Evolutionary conservation across 805 yeast species (phyloP), one percentile per base, ranked within the genome.

Genomic region (Zygoascus ofunaensis): DNA sequence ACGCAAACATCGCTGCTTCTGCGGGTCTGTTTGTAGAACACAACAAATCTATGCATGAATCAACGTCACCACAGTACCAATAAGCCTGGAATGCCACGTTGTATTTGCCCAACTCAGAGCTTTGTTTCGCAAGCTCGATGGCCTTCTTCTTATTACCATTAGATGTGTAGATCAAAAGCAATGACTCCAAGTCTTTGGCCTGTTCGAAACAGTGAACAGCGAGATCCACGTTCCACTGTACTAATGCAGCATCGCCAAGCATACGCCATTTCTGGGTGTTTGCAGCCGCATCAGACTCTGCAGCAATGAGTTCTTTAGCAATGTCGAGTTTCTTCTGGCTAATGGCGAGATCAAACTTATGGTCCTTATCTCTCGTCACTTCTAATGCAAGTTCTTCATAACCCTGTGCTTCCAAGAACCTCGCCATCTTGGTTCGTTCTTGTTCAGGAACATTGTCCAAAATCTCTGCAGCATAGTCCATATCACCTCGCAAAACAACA

Each of bases 401-500:
- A 19, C 94, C 97, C 66, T 87, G 95, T 52, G 89, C 86, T 67
- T 94, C 97, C 56, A 92, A 74, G 68, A 92, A 92, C 59, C 96
- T 77, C 4, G 97, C 81, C 55, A 92, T 79, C 59, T 87, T 87
- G 54, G 79, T 71, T 51, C 75, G 76, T 50, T 79, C 82, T 50
- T 80, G 74, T 42, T 71, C 76, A 19, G 83, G 76, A 48, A 77
- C 71, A 46, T 69, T 73, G 24, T 70, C 75, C 28, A 75, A 65
- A 46, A 83, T 68, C 52, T 74, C 75, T 46, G 77, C 80, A 5
- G 94, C 87, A 52, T 79, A 82, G 51, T 87, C 95, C 54, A 89
- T 67, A 60, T 94, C 97, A 41, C 97, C 97, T 61, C 98, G 81
- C 65, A 90, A 73, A 2, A 90, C 95, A 46, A 89, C 77, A 1